Conservation (phyloP, 2,329 filamentous ascomycete species). For the Byssochlamys sp. region DNA sequence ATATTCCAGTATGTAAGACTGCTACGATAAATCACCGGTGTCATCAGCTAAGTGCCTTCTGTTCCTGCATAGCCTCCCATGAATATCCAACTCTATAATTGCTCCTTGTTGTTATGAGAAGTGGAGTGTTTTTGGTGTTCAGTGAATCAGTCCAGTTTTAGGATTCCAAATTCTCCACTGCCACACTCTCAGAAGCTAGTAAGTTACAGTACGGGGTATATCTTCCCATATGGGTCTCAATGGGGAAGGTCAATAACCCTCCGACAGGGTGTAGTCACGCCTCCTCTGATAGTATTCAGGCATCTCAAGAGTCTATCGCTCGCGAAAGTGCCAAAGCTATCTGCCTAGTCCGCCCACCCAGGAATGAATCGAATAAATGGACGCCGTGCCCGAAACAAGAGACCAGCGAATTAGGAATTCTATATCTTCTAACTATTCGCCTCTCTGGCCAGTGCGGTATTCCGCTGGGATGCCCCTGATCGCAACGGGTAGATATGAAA, state of each 20-base stretch:
- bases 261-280: not conserved
- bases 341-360: not conserved
- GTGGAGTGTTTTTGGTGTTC: not conserved
- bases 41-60: not conserved
- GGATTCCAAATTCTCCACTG: not conserved
- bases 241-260: not conserved
- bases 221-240: not conserved
- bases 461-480: not conserved
- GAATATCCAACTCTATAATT: not conserved
- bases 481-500: not conserved
- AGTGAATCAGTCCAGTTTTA: not conserved
- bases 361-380: not conserved
- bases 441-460: not conserved
- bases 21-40: too few relatives aligned
- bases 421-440: not conserved
- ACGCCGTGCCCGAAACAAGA: not conserved
- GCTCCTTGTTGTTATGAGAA: not conserved
- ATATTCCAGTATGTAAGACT: not conserved
- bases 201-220: not conserved
- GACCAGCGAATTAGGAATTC: not conserved
- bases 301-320: not conserved
- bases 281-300: too few relatives aligned
- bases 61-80: not conserved
- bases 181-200: not conserved
- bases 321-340: not conserved